phyloP scores from a whole-genome alignment of 2,329 filamentous ascomycete species.

The Madurella fahalii region DNA sequence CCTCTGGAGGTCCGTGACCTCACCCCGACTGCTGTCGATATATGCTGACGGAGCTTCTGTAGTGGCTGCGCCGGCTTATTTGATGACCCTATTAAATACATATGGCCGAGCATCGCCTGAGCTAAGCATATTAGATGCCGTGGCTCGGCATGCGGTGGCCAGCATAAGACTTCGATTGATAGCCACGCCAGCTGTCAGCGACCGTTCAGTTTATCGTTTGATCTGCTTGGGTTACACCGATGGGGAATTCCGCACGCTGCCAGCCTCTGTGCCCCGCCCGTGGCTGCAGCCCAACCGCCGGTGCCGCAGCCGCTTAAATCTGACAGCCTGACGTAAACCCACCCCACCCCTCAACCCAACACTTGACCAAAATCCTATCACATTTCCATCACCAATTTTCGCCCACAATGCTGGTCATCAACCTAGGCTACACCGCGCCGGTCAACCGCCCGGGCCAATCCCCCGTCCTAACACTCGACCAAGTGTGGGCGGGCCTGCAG shows the following conservation, averaged over 20 bases:
- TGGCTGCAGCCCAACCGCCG: too few relatives aligned
- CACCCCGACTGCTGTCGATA: not conserved
- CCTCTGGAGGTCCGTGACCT: not conserved
- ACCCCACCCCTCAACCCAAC: not conserved
- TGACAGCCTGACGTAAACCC: not conserved
- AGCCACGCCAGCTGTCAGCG: too few relatives aligned
- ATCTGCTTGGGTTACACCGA: too few relatives aligned
- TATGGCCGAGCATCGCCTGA: too few relatives aligned
- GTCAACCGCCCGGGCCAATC: constrained; percentile 27
- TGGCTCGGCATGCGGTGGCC: too few relatives aligned
- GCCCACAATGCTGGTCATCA: constrained; percentile 21
- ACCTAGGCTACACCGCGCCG: constrained; percentile 29
- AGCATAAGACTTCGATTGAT: too few relatives aligned
- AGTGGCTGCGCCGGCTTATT: not conserved
- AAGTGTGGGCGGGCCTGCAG: constrained; percentile 30
- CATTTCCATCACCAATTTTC: not conserved
- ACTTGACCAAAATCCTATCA: not conserved
- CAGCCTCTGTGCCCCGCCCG: not conserved
- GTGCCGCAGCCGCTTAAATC: not conserved
- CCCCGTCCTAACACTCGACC: constrained; percentile 22
- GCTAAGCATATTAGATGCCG: too few relatives aligned
- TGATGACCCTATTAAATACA: too few relatives aligned
- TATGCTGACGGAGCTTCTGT: not conserved
- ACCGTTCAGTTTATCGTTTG: too few relatives aligned
- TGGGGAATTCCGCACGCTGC: not conserved